These are phyloP conservation scores for Tuber umbilicatum DNA, from an alignment of 495 filamentous ascomycete genomes.

Conservation along the genomic window DNA sequence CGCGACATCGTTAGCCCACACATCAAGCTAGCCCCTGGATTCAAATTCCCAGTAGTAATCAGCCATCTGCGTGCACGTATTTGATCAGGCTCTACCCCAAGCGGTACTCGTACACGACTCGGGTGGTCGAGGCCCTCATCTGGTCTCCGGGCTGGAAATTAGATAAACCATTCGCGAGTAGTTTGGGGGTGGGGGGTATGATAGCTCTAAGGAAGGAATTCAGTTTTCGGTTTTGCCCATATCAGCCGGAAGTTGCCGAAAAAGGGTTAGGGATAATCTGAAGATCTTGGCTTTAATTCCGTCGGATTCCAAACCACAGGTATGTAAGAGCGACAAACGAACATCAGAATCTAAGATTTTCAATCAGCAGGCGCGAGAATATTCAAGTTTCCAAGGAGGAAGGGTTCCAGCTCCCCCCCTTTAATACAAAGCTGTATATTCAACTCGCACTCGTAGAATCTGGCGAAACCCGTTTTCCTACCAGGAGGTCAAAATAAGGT, in stretches of 20 bases:
- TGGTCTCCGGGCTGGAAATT: not conserved
- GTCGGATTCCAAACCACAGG: too few relatives aligned
- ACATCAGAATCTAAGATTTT: not conserved
- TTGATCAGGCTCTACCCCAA: not conserved
- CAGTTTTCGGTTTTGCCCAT: not conserved
- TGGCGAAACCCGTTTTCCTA: not conserved
- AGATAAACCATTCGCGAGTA: not conserved
- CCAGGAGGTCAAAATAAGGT: not conserved
- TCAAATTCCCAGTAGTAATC: not conserved
- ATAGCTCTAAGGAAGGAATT: not conserved
- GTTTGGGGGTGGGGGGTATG: not conserved
- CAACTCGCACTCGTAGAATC: not conserved
- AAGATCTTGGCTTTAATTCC: not conserved
- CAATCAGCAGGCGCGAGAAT: not conserved
- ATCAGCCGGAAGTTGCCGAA: not conserved
- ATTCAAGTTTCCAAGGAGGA: not conserved
- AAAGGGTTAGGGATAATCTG: not conserved
- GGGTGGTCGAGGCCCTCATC: not conserved
- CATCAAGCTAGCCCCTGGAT: not conserved
- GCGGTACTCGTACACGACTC: not conserved
- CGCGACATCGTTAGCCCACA: not conserved
- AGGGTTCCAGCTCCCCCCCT: not conserved
- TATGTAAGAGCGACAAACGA: not conserved
- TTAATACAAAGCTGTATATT: not conserved
- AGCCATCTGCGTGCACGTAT: not conserved